These are phyloP conservation scores for Elongisporangium undulatum DNA, from an alignment of 352 stramenopile genomes.

Conservation along the genomic window DNA sequence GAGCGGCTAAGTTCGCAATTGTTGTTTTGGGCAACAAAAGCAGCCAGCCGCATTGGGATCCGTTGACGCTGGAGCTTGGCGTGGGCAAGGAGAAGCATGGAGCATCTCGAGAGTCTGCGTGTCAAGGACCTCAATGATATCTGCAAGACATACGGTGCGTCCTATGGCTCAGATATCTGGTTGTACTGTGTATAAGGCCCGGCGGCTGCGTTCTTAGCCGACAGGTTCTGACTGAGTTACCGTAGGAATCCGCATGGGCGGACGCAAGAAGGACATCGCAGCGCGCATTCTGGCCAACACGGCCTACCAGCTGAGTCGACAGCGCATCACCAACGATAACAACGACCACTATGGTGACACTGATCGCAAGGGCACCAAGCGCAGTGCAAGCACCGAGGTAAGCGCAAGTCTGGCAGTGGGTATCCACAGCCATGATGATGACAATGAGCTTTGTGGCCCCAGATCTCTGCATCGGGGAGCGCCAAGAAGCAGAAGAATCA, in stretches of 20 bases:
- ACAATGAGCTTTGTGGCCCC: neutral
- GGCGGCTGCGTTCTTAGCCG: neutral
- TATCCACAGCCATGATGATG: neutral
- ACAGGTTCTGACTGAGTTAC: neutral
- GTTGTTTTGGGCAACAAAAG: neutral
- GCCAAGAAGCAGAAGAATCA: conserved; percentile 58
- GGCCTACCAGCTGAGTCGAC: conserved; percentile 33
- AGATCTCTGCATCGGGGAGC: conserved; percentile 8
- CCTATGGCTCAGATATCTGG: neutral
- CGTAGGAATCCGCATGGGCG: conserved; percentile 61
- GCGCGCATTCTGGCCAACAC: conserved; percentile 61
- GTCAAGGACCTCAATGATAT: conserved; percentile 83
- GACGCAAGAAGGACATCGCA: conserved; percentile 74
- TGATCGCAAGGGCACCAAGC: conserved; percentile 18
- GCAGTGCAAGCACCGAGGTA: conserved; percentile 21
- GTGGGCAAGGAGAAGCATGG: neutral
- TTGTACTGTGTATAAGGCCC: neutral
- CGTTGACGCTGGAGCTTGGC: neutral
- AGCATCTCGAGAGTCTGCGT: conserved; percentile 52
- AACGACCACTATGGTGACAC: conserved; percentile 10
- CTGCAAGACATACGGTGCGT: conserved; percentile 67
- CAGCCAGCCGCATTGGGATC: neutral
- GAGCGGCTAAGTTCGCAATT: neutral
- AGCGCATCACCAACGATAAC: conserved; percentile 18
- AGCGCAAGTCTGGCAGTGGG: conserved; percentile 1